These are phyloP conservation scores for Aspergillus caelatus DNA, from an alignment of 2,329 filamentous ascomycete genomes.

Conservation along the genomic window DNA sequence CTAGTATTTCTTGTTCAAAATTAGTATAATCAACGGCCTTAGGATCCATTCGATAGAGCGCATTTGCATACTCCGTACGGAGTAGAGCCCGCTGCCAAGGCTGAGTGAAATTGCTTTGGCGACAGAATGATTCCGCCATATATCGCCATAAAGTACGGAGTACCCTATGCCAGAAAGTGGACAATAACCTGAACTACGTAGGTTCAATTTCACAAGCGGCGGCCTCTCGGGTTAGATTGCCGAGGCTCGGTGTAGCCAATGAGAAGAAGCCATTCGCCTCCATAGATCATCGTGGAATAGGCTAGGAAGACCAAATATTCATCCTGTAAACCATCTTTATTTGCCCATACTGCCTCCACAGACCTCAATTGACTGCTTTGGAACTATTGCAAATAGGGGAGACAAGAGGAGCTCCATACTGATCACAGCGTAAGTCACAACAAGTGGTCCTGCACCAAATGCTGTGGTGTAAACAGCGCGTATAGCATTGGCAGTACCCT, in stretches of 20 bases:
- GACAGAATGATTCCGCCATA: no score
- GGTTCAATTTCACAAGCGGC: no score
- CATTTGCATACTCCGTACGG: no score
- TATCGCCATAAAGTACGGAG: no score
- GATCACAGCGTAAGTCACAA: conserved; percentile 43
- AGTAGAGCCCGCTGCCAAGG: no score
- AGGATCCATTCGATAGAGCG: no score
- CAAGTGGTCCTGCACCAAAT: not conserved
- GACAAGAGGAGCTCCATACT: conserved; percentile 44
- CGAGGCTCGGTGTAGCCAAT: not conserved
- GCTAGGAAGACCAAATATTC: not conserved
- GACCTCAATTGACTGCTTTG: not conserved
- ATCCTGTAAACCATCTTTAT: not conserved
- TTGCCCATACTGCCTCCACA: not conserved
- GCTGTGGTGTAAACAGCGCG: not conserved
- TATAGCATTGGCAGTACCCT: not conserved
- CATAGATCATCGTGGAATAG: not conserved
- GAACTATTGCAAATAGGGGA: conserved; percentile 26
- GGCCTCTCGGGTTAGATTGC: no score
- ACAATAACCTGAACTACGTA: no score
- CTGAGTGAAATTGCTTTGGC: no score
- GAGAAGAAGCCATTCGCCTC: not conserved
- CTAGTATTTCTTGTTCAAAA: no score
- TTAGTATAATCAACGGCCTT: no score
- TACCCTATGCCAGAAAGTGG: no score